These are phyloP conservation scores for Diplogelasinospora grovesii DNA, from an alignment of 495 filamentous ascomycete species.

Conservation along the genomic window DNA sequence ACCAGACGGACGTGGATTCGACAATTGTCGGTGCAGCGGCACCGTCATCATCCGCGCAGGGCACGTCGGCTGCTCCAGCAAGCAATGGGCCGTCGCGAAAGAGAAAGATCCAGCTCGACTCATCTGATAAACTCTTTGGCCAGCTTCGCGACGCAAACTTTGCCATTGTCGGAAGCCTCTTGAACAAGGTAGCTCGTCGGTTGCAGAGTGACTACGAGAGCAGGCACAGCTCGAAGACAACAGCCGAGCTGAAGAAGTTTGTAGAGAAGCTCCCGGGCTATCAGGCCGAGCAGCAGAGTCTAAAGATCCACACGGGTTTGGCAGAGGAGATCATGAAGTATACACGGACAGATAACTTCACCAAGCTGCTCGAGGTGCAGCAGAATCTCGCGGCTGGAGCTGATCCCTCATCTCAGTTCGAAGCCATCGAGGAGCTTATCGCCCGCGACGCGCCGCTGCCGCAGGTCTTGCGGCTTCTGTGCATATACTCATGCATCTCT, in stretches of 20 bases:
- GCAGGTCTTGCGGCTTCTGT: conserved; percentile 76
- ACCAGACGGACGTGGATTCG: conserved; percentile 88
- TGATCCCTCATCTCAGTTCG: conserved; percentile 81
- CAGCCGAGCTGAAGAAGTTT: conserved; percentile 84
- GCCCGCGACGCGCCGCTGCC: conserved; percentile 72
- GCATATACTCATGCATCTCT: conserved; percentile 82
- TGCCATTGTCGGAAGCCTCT: conserved; percentile 77
- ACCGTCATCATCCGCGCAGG: conserved; percentile 46
- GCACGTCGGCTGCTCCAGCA: conserved; percentile 35
- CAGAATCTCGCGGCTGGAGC: conserved; percentile 91
- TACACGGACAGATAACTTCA: conserved; percentile 82
- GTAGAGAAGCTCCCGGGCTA: conserved; percentile 86
- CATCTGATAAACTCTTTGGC: conserved; percentile 81
- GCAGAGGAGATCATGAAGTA: conserved; percentile 92
- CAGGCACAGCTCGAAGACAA: conserved; percentile 81
- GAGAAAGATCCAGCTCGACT: conserved; percentile 84
- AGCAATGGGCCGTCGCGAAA: conserved; percentile 49
- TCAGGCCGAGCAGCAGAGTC: conserved; percentile 85
- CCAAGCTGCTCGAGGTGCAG: conserved; percentile 82
- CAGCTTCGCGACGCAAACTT: conserved; percentile 92
- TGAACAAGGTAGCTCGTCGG: conserved; percentile 87
- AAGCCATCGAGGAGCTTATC: conserved; percentile 88
- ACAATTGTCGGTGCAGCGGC: conserved; percentile 74
- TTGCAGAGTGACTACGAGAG: conserved; percentile 81
- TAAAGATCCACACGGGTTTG: conserved; percentile 84